Evolutionary conservation across 345 rosid species (phyloP), one percentile per base, ranked within the genome.

Genomic region (Eucalyptus camaldulensis): DNA sequence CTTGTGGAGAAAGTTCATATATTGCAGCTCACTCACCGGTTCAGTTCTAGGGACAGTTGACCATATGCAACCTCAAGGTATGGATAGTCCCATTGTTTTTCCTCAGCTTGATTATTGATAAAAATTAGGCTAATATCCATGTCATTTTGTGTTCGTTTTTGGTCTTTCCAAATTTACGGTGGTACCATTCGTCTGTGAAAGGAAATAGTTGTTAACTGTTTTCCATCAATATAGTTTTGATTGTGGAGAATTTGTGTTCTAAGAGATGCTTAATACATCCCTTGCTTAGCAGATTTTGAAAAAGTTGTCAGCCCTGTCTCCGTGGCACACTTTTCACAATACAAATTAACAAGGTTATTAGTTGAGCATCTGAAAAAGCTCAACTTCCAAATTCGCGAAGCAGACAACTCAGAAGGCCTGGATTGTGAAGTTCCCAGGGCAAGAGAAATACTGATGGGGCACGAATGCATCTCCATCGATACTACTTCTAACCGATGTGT

Each of bases 1-100:
- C 88, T 90, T 93, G 76, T 97, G 99, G 99, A 96, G 99, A 91
- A 97, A 95, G 90, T 97, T 97, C 91, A 92, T 97, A 86, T 97
- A 97, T 87, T 97, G 99, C 88, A 95, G 97, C 37, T 96, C 99
- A 3, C 94, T 97, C 87, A 96, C 95, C 6, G 99, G 99, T 93
- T 92, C 95, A 87, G 88, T 95, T 56, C 96, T 96, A 24, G 99
- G 99, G 85, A 94, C 96, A 76, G 99, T 97, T 72, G 99, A 97
- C 90, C 99, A 97, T 90, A 96, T 97, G 98, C 96, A 94, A 91
- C 98, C 98, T 90, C 96, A 97, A 95, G 99, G 99, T 96, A 88
- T 89, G 93, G 47, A 49, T 89, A 76, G 3, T 76, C 83, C 5
- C 47, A 76, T 76, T 76, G 2, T 10, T 76, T 76, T 76, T 40